phyloP scores from a whole-genome alignment of 495 filamentous ascomycete genomes.

The Tuber borchii region DNA sequence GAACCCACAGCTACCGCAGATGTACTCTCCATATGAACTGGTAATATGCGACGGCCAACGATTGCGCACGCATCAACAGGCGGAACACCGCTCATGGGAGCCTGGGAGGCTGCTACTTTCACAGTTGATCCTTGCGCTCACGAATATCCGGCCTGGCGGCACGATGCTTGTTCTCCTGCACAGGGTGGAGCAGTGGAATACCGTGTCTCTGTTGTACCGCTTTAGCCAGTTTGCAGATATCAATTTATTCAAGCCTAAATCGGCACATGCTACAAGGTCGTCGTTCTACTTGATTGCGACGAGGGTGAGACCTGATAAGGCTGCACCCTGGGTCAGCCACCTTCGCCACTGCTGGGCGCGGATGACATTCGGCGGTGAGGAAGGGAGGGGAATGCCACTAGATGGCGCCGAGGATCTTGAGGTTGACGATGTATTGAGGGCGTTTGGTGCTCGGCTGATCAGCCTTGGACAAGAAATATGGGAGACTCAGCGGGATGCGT shows the following conservation, averaged over 20 bases:
- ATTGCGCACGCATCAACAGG: slow-evolving; percentile 46
- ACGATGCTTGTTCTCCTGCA: slow-evolving; percentile 52
- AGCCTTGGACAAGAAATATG: slow-evolving; percentile 37
- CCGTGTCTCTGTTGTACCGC: slow-evolving; percentile 44
- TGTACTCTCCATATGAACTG: slow-evolving; percentile 47
- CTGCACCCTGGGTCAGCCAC: slow-evolving; percentile 41
- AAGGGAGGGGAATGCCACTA: slow-evolving; percentile 29
- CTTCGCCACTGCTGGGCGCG: slow-evolving; percentile 48
- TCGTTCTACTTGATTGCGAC: slow-evolving; percentile 56
- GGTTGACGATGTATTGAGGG: slow-evolving; percentile 43
- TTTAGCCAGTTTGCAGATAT: slow-evolving; percentile 49
- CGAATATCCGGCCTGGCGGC: slow-evolving; percentile 47
- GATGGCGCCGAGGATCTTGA: slow-evolving; percentile 20
- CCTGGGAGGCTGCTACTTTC: slow-evolving; percentile 43
- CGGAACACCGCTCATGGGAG: slow-evolving; percentile 47
- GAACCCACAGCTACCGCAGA: slow-evolving; percentile 13
- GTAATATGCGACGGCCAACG: slow-evolving; percentile 56
- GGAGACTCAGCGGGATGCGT: slow-evolving; percentile 18
- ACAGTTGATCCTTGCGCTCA: slow-evolving; percentile 50
- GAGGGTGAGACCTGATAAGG: slow-evolving; percentile 45
- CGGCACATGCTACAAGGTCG: slow-evolving; percentile 45
- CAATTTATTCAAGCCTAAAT: slow-evolving; percentile 48
- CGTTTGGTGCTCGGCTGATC: slow-evolving; percentile 46
- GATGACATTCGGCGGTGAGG: slow-evolving; percentile 48
- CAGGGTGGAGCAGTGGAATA: slow-evolving; percentile 47